Conservation (phyloP, 2,329 filamentous ascomycete genomes). For the Epicoccum sorghinum region DNA sequence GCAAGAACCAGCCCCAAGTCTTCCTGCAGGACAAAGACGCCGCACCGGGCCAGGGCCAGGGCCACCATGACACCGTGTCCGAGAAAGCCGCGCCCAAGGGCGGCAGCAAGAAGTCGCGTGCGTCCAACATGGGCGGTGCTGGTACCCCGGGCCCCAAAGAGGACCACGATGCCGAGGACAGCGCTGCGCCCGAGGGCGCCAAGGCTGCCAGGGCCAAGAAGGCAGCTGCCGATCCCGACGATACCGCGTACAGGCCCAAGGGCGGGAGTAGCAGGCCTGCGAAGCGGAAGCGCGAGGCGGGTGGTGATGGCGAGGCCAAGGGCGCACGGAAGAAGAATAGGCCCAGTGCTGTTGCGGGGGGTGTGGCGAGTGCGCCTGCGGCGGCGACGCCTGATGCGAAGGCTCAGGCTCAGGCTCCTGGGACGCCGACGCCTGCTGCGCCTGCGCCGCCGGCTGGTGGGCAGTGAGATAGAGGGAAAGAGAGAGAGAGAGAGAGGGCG, state of each 20-base stretch:
- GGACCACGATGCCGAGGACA: slow-evolving; percentile 52
- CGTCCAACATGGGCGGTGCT: slow-evolving; percentile 35
- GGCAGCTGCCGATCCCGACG: slow-evolving; percentile 46
- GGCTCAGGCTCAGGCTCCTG: background rate
- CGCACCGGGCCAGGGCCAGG: background rate
- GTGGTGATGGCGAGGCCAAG: slow-evolving; percentile 36
- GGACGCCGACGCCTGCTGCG: background rate
- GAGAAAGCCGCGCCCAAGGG: slow-evolving; percentile 39
- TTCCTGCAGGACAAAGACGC: slow-evolving; percentile 76
- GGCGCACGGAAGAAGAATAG: slow-evolving; percentile 44
- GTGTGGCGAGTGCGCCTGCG: background rate
- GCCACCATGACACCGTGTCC: slow-evolving; percentile 46
- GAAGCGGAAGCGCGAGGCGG: slow-evolving; percentile 53
- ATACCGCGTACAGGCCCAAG: slow-evolving; percentile 56
- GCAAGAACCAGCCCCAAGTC: slow-evolving; percentile 81
- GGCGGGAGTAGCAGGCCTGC: slow-evolving; percentile 51
- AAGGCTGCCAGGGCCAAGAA: slow-evolving; percentile 29
- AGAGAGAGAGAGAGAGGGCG: too few relatives aligned
- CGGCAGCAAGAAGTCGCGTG: slow-evolving; percentile 40
- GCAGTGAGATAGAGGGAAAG: background rate
- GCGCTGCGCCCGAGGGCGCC: slow-evolving; percentile 39
- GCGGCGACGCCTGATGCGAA: background rate
- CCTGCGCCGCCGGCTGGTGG: background rate
- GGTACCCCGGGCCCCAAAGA: slow-evolving; percentile 43
- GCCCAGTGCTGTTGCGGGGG: slow-evolving; percentile 25